Evolutionary conservation across 768 basidiomycete species (phyloP).

Genomic region (Boletus reticuloceps): DNA sequence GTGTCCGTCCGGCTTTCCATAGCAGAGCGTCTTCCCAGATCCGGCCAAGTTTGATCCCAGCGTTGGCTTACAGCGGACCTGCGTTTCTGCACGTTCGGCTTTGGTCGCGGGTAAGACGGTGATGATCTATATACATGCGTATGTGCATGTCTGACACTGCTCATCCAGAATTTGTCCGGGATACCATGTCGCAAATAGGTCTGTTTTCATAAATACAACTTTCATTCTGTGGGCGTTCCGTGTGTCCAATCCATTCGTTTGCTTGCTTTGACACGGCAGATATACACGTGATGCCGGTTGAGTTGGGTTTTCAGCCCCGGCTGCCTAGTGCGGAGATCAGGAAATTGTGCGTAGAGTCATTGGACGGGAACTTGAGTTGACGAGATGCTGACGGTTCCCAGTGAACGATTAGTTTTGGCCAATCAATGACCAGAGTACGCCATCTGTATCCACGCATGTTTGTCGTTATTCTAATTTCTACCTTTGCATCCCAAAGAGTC

Average conservation of each 20-base stretch:
- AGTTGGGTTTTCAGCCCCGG: constrained; percentile 10
- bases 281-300: constrained; percentile 3
- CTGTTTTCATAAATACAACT: constrained; percentile 61
- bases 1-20: no score
- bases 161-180: constrained; percentile 15
- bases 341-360: constrained; percentile 3
- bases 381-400: no score
- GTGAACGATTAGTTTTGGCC: no score
- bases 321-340: background rate
- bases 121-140: no score
- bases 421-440: no score
- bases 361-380: background rate
- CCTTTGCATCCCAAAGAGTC: no score
- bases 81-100: constrained; percentile 7
- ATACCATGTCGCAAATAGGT: constrained; percentile 24
- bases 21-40: no score
- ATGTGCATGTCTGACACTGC: no score
- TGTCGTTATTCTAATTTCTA: no score
- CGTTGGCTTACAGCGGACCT: no score
- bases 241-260: constrained; percentile 52
- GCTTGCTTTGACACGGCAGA: constrained; percentile 44
- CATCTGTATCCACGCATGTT: no score
- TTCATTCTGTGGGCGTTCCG: constrained; percentile 62
- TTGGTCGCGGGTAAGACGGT: constrained; percentile 9
- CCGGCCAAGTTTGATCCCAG: no score